Conservation (phyloP, 2,329 filamentous ascomycete genomes). For the Aphanoascus verrucosus region DNA sequence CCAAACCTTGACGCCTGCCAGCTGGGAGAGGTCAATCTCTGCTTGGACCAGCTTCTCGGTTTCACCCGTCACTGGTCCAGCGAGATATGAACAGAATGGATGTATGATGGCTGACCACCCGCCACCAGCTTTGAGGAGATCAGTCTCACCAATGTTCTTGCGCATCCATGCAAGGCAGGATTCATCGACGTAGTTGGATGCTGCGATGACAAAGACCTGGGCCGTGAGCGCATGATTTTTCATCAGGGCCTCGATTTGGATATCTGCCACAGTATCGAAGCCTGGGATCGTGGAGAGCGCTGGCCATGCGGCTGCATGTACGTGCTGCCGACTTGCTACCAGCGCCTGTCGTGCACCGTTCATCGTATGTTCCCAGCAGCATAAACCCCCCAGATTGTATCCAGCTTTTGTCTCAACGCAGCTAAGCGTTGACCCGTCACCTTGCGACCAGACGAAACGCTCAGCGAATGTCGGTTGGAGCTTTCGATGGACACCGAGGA, state of each 20-base stretch:
- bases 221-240: slow-evolving; percentile 38
- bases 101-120: slow-evolving; percentile 29
- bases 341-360: slow-evolving; percentile 30
- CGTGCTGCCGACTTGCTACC: slow-evolving; percentile 26
- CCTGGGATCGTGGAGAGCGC: slow-evolving; percentile 24
- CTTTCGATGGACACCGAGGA: slow-evolving; percentile 31
- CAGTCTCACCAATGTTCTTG: slow-evolving; percentile 27
- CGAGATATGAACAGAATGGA: slow-evolving; percentile 29
- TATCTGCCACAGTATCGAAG: slow-evolving; percentile 33
- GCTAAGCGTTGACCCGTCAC: slow-evolving; percentile 25
- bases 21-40: slow-evolving; percentile 27
- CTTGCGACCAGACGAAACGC: slow-evolving; percentile 29
- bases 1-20: slow-evolving; percentile 29
- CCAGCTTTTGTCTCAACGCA: slow-evolving; percentile 24
- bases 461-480: slow-evolving; percentile 29
- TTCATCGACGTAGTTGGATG: slow-evolving; percentile 36
- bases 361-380: slow-evolving; percentile 33
- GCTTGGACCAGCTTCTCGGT: slow-evolving; percentile 27
- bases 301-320: slow-evolving; percentile 25
- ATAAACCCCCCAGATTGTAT: slow-evolving; percentile 28
- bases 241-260: slow-evolving; percentile 41
- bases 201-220: slow-evolving; percentile 37
- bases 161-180: slow-evolving; percentile 34
- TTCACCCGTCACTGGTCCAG: slow-evolving; percentile 26
- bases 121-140: slow-evolving; percentile 27